Base-by-base conservation (phyloP, 805 yeast species). In the Ogataea polymorpha region DNA sequence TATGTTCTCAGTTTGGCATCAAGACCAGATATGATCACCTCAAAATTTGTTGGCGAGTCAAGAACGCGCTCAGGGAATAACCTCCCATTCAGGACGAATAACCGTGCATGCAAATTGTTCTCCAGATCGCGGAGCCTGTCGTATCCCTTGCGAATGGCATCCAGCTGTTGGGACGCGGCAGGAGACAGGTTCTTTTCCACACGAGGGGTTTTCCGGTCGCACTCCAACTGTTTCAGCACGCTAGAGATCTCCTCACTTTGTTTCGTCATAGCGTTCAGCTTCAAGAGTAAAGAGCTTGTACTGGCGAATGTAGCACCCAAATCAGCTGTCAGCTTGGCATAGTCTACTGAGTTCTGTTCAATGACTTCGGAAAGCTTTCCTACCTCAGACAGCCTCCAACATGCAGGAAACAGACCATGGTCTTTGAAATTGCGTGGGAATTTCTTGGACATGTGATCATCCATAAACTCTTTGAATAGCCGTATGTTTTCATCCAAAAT, bases 371-470 rank as follows among this genome's bases (percentile, higher is more conserved):
- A 34, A 31, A 65, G 37, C 5, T 54, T 53, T 2, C 37, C 42
- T 5, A 48, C 54, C 39, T 65, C 67, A 37, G 42, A 31, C 11
- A 65, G 41, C 41, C 61, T 59, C 68, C 68, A 63, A 21, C 39
- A 49, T 1, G 47, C 37, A 2, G 62, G 61, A 30, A 44, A 55
- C 10, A 42, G 39, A 5, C 59, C 32, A 2, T 62, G 52, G 3
- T 35, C 39, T 15, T 49, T 45, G 9, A 50, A 24, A 1, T 64
- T 51, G 38, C 63, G 64, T 7, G 23, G 35, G 9, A 51, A 15
- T 4, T 40, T 40, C 1, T 37, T 40, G 12, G 50, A 35, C 5
- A 45, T 23, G 20, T 65, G 66, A 30, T 55, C 59, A 3, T 23
- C 16, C 12, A 65, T 23, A 31, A 55, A 65, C 6, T 25, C 39